Evolutionary conservation across 495 filamentous ascomycete genomes (phyloP).

Genomic region (Immersiella caudata): DNA sequence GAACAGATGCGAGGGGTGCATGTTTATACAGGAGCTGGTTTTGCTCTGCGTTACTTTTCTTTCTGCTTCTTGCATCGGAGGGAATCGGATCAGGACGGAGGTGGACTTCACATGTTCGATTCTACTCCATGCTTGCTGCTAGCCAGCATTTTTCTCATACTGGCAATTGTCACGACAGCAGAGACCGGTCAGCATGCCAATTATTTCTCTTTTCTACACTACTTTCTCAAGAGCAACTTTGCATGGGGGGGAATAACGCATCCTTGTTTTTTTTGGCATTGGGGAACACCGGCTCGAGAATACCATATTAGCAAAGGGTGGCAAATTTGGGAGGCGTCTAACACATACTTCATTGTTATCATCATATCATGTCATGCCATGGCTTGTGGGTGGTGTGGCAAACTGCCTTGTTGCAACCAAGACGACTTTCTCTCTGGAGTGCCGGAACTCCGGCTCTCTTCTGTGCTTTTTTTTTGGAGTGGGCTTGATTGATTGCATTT

Average conservation of each 20-base stretch:
- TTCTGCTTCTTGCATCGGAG: neutral
- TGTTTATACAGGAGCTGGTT: neutral
- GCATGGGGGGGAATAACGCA: neutral
- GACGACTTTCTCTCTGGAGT: too few relatives aligned
- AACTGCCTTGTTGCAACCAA: too few relatives aligned
- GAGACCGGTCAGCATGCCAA: neutral
- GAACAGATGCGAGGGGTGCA: neutral
- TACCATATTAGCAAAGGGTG: too few relatives aligned
- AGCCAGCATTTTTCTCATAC: neutral
- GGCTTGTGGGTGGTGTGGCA: too few relatives aligned
- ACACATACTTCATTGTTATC: too few relatives aligned
- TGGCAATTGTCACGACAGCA: neutral
- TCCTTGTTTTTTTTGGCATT: neutral
- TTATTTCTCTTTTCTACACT: neutral
- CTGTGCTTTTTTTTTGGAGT: neutral
- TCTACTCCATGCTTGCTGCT: constrained; percentile 1
- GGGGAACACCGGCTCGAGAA: too few relatives aligned
- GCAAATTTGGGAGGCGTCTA: too few relatives aligned
- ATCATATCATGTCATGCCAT: too few relatives aligned
- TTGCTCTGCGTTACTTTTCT: neutral
- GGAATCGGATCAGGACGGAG: neutral
- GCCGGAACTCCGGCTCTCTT: too few relatives aligned
- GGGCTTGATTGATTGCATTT: neutral
- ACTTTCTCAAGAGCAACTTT: neutral
- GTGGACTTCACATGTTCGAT: neutral